A percentile compares a stretch with the other conserved stretches of the same genome.
Evolutionary conservation across 2,329 filamentous ascomycete genomes (phyloP).

Genomic region (Xylaria sp.): DNA sequence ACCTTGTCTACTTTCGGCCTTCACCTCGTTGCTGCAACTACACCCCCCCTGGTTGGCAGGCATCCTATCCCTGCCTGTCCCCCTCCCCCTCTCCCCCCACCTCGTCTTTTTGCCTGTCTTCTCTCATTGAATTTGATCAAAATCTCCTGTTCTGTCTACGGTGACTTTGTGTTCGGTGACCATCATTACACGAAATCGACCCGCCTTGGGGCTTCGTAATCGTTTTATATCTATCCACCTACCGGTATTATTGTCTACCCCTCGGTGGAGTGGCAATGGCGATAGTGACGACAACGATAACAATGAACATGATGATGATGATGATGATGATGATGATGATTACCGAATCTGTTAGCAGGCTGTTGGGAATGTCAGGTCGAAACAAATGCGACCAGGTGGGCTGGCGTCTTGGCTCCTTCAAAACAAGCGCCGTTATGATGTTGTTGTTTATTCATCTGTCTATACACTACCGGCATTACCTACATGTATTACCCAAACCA

Average conservation of each 20-base stretch:
- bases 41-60: not conserved
- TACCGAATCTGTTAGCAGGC: not conserved
- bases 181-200: too few relatives aligned
- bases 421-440: slow-evolving; percentile 33
- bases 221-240: not conserved
- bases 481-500: not conserved
- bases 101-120: not conserved
- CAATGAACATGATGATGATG: not conserved
- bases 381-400: slow-evolving; percentile 22
- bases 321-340: not conserved
- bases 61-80: not conserved
- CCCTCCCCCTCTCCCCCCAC: not conserved
- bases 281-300: not conserved
- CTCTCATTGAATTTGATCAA: not conserved
- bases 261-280: not conserved
- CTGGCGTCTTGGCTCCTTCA: slow-evolving; percentile 19
- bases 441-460: not conserved
- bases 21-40: slow-evolving; percentile 1
- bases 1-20: slow-evolving; percentile 25
- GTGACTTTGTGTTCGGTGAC: too few relatives aligned
- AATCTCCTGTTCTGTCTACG: too few relatives aligned
- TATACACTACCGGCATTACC: slow-evolving; percentile 1
- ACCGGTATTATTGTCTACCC: not conserved
- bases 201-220: too few relatives aligned
- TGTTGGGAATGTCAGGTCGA: not conserved